Evolutionary conservation across 2,329 filamentous ascomycete genomes (phyloP), one percentile per base, ranked within the genome.

Genomic region (Fonsecaea nubica): DNA sequence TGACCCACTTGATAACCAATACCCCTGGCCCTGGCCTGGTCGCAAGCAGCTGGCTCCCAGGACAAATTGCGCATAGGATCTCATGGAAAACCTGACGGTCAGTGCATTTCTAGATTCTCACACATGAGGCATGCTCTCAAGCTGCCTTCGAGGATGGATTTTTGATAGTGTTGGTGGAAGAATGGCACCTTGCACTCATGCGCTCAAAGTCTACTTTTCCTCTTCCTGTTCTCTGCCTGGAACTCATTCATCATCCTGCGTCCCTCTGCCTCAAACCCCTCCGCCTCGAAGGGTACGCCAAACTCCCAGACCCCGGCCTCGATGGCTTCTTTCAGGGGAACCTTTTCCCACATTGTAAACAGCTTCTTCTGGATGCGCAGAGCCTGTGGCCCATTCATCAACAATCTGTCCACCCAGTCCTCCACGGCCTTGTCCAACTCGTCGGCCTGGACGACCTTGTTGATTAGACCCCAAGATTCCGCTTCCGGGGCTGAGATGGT

Each of bases 401-500:
- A 71, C 36, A 80, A 65, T 30, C 61, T 69, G 12, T 63, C 62
- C 25, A 74, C 63, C 77, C 77, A 79, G n/a, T 72, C 70, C 10
- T 72, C 72, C 9, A 80, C 75, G 58, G 70, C 74, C 25, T 64
- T 64, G 64, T 78, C 76, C 38, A 80, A 65, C 15, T 62, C 71
- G 7, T 65, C 65, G 4, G 69, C 69, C 15, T 74, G 68, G 6
- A 77, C 76, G 7, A 80, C 71, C 66, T 72, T 72, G 65, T 79
- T 77, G 8, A 79, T 70, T n/a, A 78, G 66, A 10, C 77, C 77
- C 77, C 77, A 79, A 52, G 63, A 64, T 60, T 76, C 69, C 15
- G 76, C 78, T 42, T 75, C 73, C 1, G 56, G 48, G 5, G 76
- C 77, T 32, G 58, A 59, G 38, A 80, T 75, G 33, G 69, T 76